Evolutionary conservation across 495 filamentous ascomycete species (phyloP), one percentile per base, ranked within the genome.

Genomic region (Friedmanniomyces simplex): DNA sequence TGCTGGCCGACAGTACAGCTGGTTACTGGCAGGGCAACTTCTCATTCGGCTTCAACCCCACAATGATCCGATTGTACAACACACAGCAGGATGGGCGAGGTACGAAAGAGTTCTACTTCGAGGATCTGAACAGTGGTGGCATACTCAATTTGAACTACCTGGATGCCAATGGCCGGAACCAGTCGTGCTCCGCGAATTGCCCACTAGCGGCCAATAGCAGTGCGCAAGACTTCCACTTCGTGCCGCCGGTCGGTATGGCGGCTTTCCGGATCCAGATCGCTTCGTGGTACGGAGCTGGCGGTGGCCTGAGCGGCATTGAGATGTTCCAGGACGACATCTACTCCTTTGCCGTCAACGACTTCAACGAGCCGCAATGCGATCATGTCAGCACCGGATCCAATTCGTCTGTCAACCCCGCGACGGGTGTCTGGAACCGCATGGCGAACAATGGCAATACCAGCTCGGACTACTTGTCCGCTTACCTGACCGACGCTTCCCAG

Each of bases 101-200:
- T 28, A 96, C 93, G 8, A 83, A 86, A 69, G 81, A 81, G 16
- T 98, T 88, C 73, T 79, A 89, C 36, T 90, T 88, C 65, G 87
- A 87, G 28, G 83, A 87, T 20, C 70, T 89, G 30, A 89, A 89
- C 5, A 81, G 89, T 63, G 83, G 85, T 64, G 94, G 94, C 32
- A 96, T 97, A 67, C 89, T 97, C 87, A 96, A 97, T 69, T 78
- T 98, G 61, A 95, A 90, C 37, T 96, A 89, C 61, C 85, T 79
- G 46, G 88, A 96, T 66, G 81, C 86, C 0, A 76, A 71, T 0
- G 84, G 85, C 0, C 79, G 80, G 1, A 71, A 81, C 42, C 72
- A 72, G 28, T 78, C 74, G 48, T 98, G 93, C 70, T 87, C 90
- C 36, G 80, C 79, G 50, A 73, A 77, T 59, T 99, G 93, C 60